Evolutionary conservation across 1,284 basidiomycete genomes (phyloP), one percentile per base, ranked within the genome.

Genomic region (Pseudozyma tsukubaensis): DNA sequence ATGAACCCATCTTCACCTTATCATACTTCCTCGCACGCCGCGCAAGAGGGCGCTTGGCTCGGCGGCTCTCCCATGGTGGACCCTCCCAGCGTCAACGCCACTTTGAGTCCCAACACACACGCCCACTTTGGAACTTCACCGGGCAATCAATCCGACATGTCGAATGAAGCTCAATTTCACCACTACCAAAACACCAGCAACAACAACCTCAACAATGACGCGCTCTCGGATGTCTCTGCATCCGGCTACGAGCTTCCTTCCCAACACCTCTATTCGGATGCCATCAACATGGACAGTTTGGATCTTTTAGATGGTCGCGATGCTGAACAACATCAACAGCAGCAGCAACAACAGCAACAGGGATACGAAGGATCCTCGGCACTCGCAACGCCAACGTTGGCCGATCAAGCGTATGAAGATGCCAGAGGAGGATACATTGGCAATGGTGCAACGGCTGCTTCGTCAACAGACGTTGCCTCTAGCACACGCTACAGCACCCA

Each of bases 111-210:
- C 11, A 50, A 68, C 48, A 43, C 51, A 5, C 36, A 48, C 24
- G 43, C 51, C 50, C 45, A 48, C n/a, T 72, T 56, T 49, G 71
- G 71, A 29, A 67, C 71, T 18, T 77, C 71, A 18, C 74, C 74
- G 3, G 70, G 67, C 39, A 69, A 61, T 36, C 63, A 64, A 6
- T 74, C 71, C 0, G 74, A 77, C 50, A 40, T 77, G 45, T 77
- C 74, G 13, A 77, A 77, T 43, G 71, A 77, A 51, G 74, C 74
- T 7, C 66, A 70, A 29, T 59, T 66, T 34, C 73, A 76, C 40
- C 43, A 63, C 24, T 29, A 29, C 24, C 24, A 29, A 29, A 29
- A 29, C 24, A 29, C 6, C 24, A 29, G 24, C 24, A 29, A 29
- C 24, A 29, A 29, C 24, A 29, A 29, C 6, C 24, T 29, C 24